Evolutionary conservation across 192 early-diverging fungal species (phyloP).

Genomic region (Cetraspora pellucida): DNA sequence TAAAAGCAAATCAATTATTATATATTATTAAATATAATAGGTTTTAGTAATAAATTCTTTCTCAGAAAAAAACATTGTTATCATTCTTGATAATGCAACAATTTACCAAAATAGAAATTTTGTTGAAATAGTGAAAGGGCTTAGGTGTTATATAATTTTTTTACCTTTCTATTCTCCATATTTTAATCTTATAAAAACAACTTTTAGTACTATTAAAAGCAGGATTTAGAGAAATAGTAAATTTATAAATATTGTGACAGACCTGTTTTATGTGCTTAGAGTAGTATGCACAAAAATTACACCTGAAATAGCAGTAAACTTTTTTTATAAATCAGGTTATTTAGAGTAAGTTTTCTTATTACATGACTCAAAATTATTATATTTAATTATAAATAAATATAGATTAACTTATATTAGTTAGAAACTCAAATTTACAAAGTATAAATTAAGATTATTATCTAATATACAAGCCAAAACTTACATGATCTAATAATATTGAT

Average conservation of each 20-base stretch:
- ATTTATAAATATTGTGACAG: not conserved
- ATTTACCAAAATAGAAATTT: not conserved
- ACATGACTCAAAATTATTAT: not conserved
- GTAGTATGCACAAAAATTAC: not conserved
- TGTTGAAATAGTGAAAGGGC: constrained; percentile 1
- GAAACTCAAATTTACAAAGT: no score
- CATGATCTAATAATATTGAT: no score
- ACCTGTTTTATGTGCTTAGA: not conserved
- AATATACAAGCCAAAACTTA: no score
- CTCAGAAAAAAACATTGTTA: not conserved
- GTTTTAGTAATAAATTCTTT: not conserved
- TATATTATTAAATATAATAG: not conserved
- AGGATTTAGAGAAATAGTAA: constrained; percentile 1
- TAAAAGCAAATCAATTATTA: no score
- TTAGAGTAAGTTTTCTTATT: no score
- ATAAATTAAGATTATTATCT: no score
- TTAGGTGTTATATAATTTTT: constrained; percentile 3
- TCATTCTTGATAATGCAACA: constrained; percentile 4
- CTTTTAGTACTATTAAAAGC: constrained; percentile 7
- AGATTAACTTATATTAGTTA: no score
- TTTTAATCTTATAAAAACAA: constrained; percentile 9
- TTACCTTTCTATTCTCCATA: constrained; percentile 2
- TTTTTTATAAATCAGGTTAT: not conserved
- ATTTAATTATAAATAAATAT: no score
- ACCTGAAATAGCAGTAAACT: not conserved